Evolutionary conservation across 768 basidiomycete genomes (phyloP), one percentile per base, ranked within the genome.

Genomic region (Termitomyces sp.): DNA sequence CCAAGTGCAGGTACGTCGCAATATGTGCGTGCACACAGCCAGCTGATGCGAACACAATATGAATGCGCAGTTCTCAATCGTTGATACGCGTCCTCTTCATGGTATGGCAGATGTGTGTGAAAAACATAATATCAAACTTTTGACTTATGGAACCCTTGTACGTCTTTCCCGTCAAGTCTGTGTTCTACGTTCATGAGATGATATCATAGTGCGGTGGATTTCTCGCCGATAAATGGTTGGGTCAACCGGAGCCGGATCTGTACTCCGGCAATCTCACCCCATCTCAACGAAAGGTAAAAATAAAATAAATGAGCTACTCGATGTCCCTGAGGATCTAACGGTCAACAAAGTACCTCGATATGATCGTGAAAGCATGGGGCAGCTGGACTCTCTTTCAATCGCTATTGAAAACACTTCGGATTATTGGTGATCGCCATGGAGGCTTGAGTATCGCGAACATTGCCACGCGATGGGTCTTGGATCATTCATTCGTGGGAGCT

Each of bases 91-190:
- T 6, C 89, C 90, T 13, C 76, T 91, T 46, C 84, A 90, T 66
- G 89, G 84, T 33, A 88, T 94, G 90, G 81, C 83, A 2, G 85
- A 87, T 56, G 88, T 92, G 13, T 94, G 92, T 67, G 75, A 83
- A 70, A 84, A 84, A 65, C 89, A 94, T 67, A 77, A 78, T 39
- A 71, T 94, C 61, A 92, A 91, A 68, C 76, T 94, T 18, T 74
- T 94, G 36, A 90, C 92, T 42, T 94, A 94, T 65, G 92, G 92
- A 18, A 91, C 92, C 0, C 72, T 94, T 66, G 92, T 92, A 59
- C 65, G 86, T 71, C 32, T 45, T 33, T 60, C 20, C 35, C 57
- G 8, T 35, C 12, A n/a, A 45, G 35, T 40, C 22, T 63, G 38
- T 24, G 58, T 63, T 39, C 20, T 35, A 32, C 52, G 36, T 50